These are phyloP conservation scores for Datisca glomerata DNA, from an alignment of 306 rosid genomes.

Conservation along the genomic window DNA sequence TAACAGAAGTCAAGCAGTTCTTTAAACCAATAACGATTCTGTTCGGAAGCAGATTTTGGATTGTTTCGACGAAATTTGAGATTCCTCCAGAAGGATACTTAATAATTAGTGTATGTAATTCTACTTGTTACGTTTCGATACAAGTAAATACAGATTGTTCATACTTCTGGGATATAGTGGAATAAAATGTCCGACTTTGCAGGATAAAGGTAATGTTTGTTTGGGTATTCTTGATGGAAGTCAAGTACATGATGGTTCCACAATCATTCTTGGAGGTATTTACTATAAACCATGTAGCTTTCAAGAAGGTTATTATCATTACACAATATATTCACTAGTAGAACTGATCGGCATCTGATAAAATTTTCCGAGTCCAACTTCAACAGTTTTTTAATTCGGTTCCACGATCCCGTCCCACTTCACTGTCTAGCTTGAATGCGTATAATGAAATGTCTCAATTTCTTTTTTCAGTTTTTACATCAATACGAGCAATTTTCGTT, in stretches of 20 bases:
- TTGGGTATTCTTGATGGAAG: constrained; percentile 74
- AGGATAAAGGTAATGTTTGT: constrained; percentile 76
- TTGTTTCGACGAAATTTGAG: constrained; percentile 39
- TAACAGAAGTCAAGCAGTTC: constrained; percentile 46
- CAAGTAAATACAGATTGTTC: too few species aligned
- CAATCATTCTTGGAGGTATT: constrained; percentile 72
- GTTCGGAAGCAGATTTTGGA: constrained; percentile 71
- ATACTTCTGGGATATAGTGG: not conserved
- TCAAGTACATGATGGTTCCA: constrained; percentile 52
- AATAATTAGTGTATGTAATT: constrained; percentile 39
- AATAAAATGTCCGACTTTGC: constrained; percentile 14
- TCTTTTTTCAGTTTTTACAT: too few species aligned
- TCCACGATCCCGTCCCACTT: too few species aligned
- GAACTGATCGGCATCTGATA: too few species aligned
- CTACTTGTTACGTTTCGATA: constrained; percentile 6
- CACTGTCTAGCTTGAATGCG: too few species aligned
- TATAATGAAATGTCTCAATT: too few species aligned
- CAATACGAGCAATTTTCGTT: too few species aligned
- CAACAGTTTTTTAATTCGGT: too few species aligned
- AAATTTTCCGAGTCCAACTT: too few species aligned
- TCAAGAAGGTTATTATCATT: too few species aligned
- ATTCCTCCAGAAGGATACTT: constrained; percentile 70
- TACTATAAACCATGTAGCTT: too few species aligned
- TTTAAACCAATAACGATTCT: constrained; percentile 57
- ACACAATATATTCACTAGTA: too few species aligned